Evolutionary conservation across 1,284 basidiomycete species (phyloP).

Genomic region (Sporisorium reilianum): DNA sequence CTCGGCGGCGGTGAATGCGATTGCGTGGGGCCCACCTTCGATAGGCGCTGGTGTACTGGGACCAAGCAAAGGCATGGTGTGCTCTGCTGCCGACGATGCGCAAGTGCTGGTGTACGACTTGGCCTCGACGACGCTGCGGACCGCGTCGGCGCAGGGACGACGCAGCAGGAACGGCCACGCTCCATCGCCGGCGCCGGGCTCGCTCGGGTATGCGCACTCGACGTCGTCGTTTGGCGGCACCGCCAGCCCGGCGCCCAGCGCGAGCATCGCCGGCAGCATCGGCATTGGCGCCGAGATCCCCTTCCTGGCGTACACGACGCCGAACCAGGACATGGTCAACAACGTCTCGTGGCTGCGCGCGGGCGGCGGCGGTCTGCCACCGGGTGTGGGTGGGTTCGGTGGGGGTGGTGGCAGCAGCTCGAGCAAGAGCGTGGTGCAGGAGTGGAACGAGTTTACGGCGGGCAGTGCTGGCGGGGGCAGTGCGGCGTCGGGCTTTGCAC

Average conservation of each 20-base stretch:
- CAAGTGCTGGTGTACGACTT: conserved; percentile 68
- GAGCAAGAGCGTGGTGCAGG: conserved; percentile 61
- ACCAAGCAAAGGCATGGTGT: conserved; percentile 68
- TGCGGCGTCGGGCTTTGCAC: conserved; percentile 34
- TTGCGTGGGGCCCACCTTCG: conserved; percentile 67
- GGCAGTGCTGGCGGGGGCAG: conserved; percentile 21
- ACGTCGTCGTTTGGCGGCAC: conserved; percentile 46
- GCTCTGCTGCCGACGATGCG: conserved; percentile 66
- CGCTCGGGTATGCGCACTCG: conserved; percentile 43
- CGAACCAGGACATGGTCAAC: conserved; percentile 66
- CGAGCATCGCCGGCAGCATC: conserved; percentile 46
- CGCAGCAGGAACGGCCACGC: conserved; percentile 63
- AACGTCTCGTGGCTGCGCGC: conserved; percentile 67
- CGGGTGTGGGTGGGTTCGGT: conserved; percentile 38
- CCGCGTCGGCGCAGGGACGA: conserved; percentile 65
- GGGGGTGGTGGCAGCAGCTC: conserved; percentile 28
- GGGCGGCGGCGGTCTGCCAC: conserved; percentile 30
- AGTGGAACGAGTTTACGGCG: conserved; percentile 66
- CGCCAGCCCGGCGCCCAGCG: conserved; percentile 40
- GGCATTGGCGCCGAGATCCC: conserved; percentile 64
- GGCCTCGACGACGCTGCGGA: conserved; percentile 63
- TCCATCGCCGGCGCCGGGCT: conserved; percentile 52
- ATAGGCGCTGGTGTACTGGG: conserved; percentile 53
- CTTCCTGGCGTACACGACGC: conserved; percentile 64
- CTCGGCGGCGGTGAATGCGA: conserved; percentile 63